These are phyloP conservation scores for Paramecium primaurelia DNA, from an alignment of 73 alveolate genomes.

Conservation along the genomic window DNA sequence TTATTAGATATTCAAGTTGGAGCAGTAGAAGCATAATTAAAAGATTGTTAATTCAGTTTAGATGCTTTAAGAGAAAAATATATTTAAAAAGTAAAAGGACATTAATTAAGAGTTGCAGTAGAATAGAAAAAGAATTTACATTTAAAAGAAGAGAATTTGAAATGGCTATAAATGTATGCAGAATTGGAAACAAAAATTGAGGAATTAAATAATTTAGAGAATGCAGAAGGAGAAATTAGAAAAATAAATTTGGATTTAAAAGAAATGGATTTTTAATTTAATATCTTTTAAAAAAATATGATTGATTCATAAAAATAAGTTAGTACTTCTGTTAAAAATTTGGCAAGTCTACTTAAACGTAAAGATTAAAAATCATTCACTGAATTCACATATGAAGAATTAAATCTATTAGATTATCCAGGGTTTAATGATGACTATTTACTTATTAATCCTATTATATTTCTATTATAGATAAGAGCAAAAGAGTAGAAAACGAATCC, in stretches of 20 bases:
- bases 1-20: not conserved
- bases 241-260: not conserved
- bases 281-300: not conserved
- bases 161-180: not conserved
- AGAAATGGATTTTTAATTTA: not conserved
- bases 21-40: not conserved
- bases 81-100: not conserved
- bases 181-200: slow-evolving; percentile 12
- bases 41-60: not conserved
- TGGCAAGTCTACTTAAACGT: not conserved
- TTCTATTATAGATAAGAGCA: not conserved
- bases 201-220: not conserved
- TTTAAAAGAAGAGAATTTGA: slow-evolving; percentile 9
- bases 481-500: not conserved
- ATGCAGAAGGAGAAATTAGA: slow-evolving; percentile 16
- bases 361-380: not conserved
- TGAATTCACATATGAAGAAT: not conserved
- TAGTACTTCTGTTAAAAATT: not conserved
- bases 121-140: not conserved
- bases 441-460: not conserved
- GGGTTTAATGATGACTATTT: not conserved
- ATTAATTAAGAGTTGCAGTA: not conserved
- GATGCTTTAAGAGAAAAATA: slow-evolving; percentile 12
- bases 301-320: not conserved
- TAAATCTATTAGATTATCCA: not conserved